Percentiles rank a stretch among this genome's conserved stretches.
Conservation (phyloP, 2,329 filamentous ascomycete species). For the Westerdykella sp. region DNA sequence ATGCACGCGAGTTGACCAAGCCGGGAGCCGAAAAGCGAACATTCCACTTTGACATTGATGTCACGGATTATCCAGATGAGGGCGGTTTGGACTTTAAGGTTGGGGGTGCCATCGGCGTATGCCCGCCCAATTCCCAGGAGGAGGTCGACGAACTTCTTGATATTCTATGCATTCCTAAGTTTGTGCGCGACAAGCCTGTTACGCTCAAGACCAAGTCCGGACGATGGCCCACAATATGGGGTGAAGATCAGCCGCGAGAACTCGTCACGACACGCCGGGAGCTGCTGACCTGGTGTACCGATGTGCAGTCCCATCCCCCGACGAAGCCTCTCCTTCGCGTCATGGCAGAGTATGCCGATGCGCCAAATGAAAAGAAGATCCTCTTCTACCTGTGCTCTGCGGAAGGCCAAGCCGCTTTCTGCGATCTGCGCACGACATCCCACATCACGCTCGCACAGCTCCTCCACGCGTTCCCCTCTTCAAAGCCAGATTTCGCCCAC, state of each 20-base stretch:
- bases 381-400: constrained; percentile 78
- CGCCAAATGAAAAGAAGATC: constrained; percentile 80
- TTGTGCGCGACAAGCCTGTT: constrained; percentile 77
- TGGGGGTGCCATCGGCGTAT: constrained; percentile 88
- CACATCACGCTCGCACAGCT: constrained; percentile 80
- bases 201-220: constrained; percentile 71
- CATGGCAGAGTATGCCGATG: constrained; percentile 75
- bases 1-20: constrained; percentile 78
- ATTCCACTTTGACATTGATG: constrained; percentile 94
- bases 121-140: constrained; percentile 72
- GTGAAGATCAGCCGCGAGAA: constrained; percentile 76
- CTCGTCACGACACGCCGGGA: constrained; percentile 86
- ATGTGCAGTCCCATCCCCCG: constrained; percentile 87
- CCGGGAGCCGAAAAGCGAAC: constrained; percentile 91
- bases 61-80: constrained; percentile 87
- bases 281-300: constrained; percentile 90
- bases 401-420: constrained; percentile 88
- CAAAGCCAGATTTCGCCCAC: constrained; percentile 77
- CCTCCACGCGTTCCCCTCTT: constrained; percentile 84
- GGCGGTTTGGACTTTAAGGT: constrained; percentile 88
- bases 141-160: constrained; percentile 82
- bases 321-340: constrained; percentile 81
- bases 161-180: constrained; percentile 70
- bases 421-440: constrained; percentile 82
- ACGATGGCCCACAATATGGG: constrained; percentile 97